Evolutionary conservation across 306 rosid species (phyloP).

Genomic region (Corylus heterophylla): DNA sequence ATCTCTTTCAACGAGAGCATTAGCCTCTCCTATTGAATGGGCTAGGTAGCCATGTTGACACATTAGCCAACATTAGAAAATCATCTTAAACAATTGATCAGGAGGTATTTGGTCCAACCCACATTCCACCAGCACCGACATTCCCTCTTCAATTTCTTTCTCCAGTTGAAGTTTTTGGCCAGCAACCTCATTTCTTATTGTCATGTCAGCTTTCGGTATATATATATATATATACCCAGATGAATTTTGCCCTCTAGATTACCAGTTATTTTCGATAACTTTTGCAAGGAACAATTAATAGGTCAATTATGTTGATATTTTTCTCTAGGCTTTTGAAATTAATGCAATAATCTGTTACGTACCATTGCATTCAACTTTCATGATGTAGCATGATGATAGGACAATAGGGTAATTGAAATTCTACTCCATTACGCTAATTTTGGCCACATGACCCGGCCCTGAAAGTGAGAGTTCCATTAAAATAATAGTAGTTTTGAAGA

Average conservation of each 20-base stretch:
- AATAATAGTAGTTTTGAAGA: conserved; percentile 1
- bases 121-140: not conserved
- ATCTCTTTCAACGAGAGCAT: not conserved
- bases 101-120: conserved; percentile 2
- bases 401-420: not conserved
- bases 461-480: conserved; percentile 20
- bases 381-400: not conserved
- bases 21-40: not conserved
- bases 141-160: not conserved
- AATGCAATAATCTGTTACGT: not conserved
- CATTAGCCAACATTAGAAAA: not conserved
- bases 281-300: too few relatives aligned
- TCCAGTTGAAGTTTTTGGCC: not conserved
- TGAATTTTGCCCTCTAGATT: not conserved
- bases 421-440: conserved; percentile 7
- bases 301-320: not conserved
- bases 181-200: not conserved
- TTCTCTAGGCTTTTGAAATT: not conserved
- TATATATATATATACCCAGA: too few relatives aligned
- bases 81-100: not conserved
- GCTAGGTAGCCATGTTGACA: not conserved
- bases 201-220: not conserved
- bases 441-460: conserved; percentile 4
- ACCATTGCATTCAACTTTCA: not conserved
- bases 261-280: too few relatives aligned